A percentile compares a stretch with the other conserved stretches of the same genome.
These are phyloP conservation scores for Mimosa pudica DNA, from an alignment of 306 rosid genomes.

Conservation along the genomic window DNA sequence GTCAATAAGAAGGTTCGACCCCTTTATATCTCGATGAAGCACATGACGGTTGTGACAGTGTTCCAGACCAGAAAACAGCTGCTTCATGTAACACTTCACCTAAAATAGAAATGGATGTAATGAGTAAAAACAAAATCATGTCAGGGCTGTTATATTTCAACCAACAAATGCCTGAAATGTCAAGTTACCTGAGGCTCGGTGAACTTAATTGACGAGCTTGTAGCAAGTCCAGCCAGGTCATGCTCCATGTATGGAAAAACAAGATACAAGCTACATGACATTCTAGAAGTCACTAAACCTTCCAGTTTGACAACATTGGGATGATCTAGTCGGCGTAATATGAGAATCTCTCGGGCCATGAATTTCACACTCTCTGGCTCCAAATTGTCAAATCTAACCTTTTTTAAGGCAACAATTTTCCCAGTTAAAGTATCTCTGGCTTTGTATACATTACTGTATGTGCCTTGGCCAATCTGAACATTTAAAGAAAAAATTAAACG, in stretches of 20 bases:
- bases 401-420: conserved; percentile 81
- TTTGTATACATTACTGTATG: conserved; percentile 92
- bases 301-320: conserved; percentile 85
- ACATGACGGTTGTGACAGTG: conserved; percentile 80
- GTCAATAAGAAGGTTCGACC: conserved; percentile 86
- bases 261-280: conserved; percentile 91
- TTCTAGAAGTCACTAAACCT: conserved; percentile 89
- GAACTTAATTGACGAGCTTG: conserved; percentile 74
- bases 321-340: conserved; percentile 81
- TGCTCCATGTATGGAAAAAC: conserved; percentile 87
- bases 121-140: conserved; percentile 26
- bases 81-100: conserved; percentile 91
- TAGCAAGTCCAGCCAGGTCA: conserved; percentile 93
- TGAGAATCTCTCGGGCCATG: conserved; percentile 92
- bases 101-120: conserved; percentile 43
- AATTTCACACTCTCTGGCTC: conserved; percentile 94
- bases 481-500: conserved; percentile 19
- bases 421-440: conserved; percentile 81
- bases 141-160: conserved; percentile 18
- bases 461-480: conserved; percentile 89
- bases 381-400: conserved; percentile 89
- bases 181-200: conserved; percentile 75
- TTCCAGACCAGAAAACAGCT: conserved; percentile 83
- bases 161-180: conserved; percentile 17
- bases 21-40: conserved; percentile 89